Evolutionary conservation across 805 yeast genomes (phyloP), one percentile per base, ranked within the genome.

Genomic region (Sugiyamaella floridensis): DNA sequence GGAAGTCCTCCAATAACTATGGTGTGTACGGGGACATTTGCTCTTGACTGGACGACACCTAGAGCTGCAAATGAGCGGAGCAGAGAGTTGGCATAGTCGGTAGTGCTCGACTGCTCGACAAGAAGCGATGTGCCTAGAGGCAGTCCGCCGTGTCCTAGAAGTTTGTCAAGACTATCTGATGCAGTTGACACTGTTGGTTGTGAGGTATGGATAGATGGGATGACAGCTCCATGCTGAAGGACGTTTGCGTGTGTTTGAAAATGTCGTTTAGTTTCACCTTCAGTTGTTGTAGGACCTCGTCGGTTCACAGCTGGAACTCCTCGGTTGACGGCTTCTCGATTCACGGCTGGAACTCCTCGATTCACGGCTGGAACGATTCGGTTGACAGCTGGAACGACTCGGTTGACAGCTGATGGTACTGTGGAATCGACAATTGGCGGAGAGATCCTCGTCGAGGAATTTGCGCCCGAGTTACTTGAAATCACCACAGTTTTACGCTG

Each of bases 131-230:
- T 68, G 1, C 96, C 96, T 11, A 87, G 59, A 1, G 98, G 98
- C 14, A 90, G 65, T 0, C 99, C 99, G 52, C 80, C 85, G 67
- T 92, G 98, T 1, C 78, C 79, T 49, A 92, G 64, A 2, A 87
- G 68, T 57, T 76, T 79, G 66, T 92, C 98, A 19, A 92, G 67
- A 63, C 88, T 90, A 7, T 75, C 65, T 20, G 85, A 77, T 1
- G 97, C 97, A 0, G 96, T 84, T 1, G 97, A 87, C 0, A 85
- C 76, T 0, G 89, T 80, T 0, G 86, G 83, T 51, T 80, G 83
- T 2, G 96, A 83, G 4, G 89, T 83, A 20, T 83, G 68, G 1
- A 83, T 71, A 0, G 97, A 89, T 0, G 97, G 95, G 56, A 82
- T 76, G 1, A 86, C 72, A 2, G 86, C 89, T 0, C 83, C 83